phyloP scores from a whole-genome alignment of 2,329 filamentous ascomycete species.

The Alternaria postmessia region DNA sequence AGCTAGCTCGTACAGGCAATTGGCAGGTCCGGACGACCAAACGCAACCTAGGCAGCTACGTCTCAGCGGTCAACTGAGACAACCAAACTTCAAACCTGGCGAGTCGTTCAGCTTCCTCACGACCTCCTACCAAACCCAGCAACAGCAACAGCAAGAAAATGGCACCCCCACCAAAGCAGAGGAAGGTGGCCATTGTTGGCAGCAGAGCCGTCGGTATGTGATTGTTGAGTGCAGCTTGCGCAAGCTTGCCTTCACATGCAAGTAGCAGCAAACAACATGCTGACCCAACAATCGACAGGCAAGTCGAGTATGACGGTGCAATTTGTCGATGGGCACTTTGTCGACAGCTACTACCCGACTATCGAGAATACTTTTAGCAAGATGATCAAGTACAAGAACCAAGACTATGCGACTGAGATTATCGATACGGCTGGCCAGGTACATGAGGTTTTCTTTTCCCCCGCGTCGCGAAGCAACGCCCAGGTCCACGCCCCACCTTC shows the following conservation, averaged over 20 bases:
- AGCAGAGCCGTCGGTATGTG: conserved; percentile 85
- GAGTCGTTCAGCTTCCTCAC: conserved; percentile 29
- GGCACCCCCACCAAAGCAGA: conserved; percentile 77
- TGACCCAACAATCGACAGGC: conserved; percentile 63
- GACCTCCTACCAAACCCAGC: conserved; percentile 20
- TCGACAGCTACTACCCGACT: conserved; percentile 98
- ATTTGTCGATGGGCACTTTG: conserved; percentile 97
- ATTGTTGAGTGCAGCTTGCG: conserved; percentile 16
- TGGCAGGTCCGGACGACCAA: conserved; percentile 30
- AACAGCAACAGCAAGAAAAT: conserved; percentile 53
- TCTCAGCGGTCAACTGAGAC: conserved; percentile 29
- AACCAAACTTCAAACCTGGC: conserved; percentile 31
- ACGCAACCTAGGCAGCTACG: conserved; percentile 33
- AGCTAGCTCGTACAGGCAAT: conserved; percentile 34
- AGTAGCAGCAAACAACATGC: conserved; percentile 15
- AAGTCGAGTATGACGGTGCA: conserved; percentile 98
- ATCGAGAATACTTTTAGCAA: conserved; percentile 99
- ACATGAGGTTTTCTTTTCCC: conserved; percentile 46
- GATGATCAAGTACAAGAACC: conserved; percentile 88
- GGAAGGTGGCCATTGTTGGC: conserved; percentile 95
- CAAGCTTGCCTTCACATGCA: conserved; percentile 22
- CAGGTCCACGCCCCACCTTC: conserved; percentile 26
- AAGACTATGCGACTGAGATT: conserved; percentile 95
- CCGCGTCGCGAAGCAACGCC: conserved; percentile 21
- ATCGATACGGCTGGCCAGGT: conserved; percentile 97